Evolutionary conservation across 371 early-diverging fungal species (phyloP), one percentile per base, ranked within the genome.

Genomic region (Rhizopus stolonifer): DNA sequence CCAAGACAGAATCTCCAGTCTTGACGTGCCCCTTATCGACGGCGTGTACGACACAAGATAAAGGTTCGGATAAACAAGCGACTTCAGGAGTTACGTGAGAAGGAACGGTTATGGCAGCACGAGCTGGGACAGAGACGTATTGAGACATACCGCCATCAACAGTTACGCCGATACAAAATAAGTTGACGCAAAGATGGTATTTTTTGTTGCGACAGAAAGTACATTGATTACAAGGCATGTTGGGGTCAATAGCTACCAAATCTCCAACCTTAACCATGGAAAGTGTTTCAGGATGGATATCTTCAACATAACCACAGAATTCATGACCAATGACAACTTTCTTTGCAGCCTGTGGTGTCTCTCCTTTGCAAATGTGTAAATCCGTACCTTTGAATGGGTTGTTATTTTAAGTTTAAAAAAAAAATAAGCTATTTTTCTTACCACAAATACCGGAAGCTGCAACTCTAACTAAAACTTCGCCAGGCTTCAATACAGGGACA

Each of bases 371-470:
- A 42, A 82, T 80, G 52, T 82, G 80, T 45, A 78, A 58, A 50
- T 82, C 82, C 8, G 82, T 82, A 19, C 75, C 75, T 74, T 21
- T 38, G 6, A 9, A 3, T n/a, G 4, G 10, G 19, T 40, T 29
- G 6, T 23, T 29, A 4, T 13, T 18, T 19, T 17, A 8, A 17
- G 1, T 13, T 19, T n/a, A 40, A 8, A 19, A 31, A 3, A 2
- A 47, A 15, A 3, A 42, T 13, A 33, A 29, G 4, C 4, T 4
- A 7, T 29, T 4, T 22, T 7, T 17, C 42, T 56, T 69, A 74
- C 80, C 82, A 56, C 82, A 82, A 36, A 82, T 65, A 13, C 82
- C 82, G 21, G 80, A 82, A 4, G 82, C 80, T 11, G 76, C 80
- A 1, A 82, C 82, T 22, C 65, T 70, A 44, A 82, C 48, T 22